Conservation (phyloP, 176 grass and related monocot species). For the Triticum monococcum region DNA sequence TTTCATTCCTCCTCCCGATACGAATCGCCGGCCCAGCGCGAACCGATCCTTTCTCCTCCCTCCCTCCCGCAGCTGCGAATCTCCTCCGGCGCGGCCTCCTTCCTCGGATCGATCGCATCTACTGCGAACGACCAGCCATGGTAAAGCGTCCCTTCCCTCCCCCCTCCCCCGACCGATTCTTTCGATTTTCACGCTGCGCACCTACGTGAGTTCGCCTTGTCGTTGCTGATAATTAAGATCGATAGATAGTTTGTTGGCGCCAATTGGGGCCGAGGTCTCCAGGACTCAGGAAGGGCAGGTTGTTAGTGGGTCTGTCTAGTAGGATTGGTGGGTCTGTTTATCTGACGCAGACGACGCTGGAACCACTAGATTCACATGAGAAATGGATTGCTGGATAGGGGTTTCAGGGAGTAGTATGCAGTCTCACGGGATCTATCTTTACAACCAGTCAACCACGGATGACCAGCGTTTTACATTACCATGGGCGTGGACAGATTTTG, state of each 20-base stretch:
- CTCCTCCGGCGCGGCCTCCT: slow-evolving; percentile 6
- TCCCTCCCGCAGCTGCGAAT: not conserved
- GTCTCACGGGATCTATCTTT: not conserved
- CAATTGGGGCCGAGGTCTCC: not conserved
- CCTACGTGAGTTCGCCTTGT: not conserved
- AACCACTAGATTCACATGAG: not conserved
- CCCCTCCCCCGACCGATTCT: not conserved
- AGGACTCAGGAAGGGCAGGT: not conserved
- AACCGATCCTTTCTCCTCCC: not conserved
- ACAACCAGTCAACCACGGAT: not conserved
- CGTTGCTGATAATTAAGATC: not conserved
- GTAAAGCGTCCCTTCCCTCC: not conserved
- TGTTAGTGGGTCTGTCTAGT: not conserved
- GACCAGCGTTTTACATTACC: not conserved
- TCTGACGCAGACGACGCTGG: not conserved
- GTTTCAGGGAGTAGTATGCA: not conserved
- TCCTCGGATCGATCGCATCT: not conserved
- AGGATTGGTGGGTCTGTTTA: not conserved
- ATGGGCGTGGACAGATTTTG: not conserved
- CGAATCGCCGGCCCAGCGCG: too few species aligned
- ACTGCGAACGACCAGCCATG: slow-evolving; percentile 17
- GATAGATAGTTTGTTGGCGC: not conserved
- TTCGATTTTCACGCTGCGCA: not conserved
- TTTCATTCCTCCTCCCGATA: too few species aligned
- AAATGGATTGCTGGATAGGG: not conserved